A percentile compares a stretch with the other conserved stretches of the same genome.
Evolutionary conservation across 495 filamentous ascomycete species (phyloP).

Genomic region (Penicillium diatomitis): DNA sequence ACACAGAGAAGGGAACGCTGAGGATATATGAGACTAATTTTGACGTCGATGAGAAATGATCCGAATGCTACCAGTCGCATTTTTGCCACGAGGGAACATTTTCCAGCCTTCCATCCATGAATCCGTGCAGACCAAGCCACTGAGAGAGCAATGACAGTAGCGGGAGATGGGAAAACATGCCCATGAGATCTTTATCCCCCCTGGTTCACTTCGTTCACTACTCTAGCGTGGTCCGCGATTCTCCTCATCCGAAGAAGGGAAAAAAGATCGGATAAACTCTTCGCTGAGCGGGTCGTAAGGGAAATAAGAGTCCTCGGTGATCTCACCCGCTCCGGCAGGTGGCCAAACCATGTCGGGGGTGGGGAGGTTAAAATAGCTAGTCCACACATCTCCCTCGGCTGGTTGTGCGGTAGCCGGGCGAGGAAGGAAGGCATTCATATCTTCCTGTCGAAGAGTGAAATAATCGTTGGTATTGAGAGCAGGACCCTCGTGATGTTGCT

Average conservation of each 20-base stretch:
- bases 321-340: neutral
- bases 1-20: neutral
- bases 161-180: neutral
- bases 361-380: slow-evolving; percentile 13
- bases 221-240: neutral
- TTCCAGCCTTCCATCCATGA: too few species aligned
- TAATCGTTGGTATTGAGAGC: slow-evolving; percentile 2
- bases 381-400: slow-evolving; percentile 5
- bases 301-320: slow-evolving; percentile 25
- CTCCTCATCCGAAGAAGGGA: slow-evolving; percentile 18
- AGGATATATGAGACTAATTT: neutral
- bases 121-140: too few species aligned
- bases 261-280: slow-evolving; percentile 38
- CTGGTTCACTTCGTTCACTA: neutral
- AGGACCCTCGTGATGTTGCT: neutral
- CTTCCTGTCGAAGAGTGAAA: slow-evolving; percentile 7
- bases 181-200: neutral
- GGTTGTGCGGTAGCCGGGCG: neutral
- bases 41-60: too few species aligned
- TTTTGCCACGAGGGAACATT: too few species aligned
- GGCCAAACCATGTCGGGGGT: slow-evolving; percentile 7
- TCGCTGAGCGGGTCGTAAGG: slow-evolving; percentile 36
- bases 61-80: too few species aligned
- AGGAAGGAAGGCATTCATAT: slow-evolving; percentile 5
- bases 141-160: too few species aligned